phyloP scores from a whole-genome alignment of 2,329 filamentous ascomycete genomes.

The Ophioceras dolichostomum region DNA sequence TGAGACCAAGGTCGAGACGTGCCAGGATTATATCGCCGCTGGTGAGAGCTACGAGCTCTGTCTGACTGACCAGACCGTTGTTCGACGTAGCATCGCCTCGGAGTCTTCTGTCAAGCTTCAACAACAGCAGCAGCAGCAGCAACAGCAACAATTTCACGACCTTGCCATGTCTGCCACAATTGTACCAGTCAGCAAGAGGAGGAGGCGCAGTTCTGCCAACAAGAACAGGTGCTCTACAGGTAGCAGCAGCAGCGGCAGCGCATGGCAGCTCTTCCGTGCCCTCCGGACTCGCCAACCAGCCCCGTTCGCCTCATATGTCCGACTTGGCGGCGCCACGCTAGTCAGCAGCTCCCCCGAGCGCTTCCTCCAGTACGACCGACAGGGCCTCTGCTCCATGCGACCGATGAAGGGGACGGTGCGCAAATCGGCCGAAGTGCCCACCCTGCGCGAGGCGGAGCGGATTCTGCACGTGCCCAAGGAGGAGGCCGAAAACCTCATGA shows the following conservation, averaged over 20 bases:
- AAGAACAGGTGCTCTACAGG: too few species aligned
- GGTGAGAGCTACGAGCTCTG: constrained; percentile 83
- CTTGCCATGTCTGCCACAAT: too few species aligned
- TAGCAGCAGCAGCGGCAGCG: constrained; percentile 10
- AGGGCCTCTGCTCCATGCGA: constrained; percentile 61
- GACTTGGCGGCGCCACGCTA: constrained; percentile 56
- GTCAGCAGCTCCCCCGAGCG: constrained; percentile 81
- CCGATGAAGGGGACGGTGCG: constrained; percentile 97
- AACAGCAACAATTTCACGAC: too few species aligned
- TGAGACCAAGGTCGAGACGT: constrained; percentile 51
- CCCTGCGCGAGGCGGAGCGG: constrained; percentile 56
- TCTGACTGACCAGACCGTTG: constrained; percentile 61
- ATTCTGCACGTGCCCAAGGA: constrained; percentile 78
- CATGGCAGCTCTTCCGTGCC: constrained; percentile 62
- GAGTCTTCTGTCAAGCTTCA: too few species aligned
- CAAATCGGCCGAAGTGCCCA: constrained; percentile 53
- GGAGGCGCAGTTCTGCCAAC: constrained; percentile 1
- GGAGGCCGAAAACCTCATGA: constrained; percentile 94
- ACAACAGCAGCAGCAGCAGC: too few species aligned
- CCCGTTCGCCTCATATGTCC: constrained; percentile 74
- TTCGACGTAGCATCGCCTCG: constrained; percentile 18
- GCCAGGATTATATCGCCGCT: constrained; percentile 59
- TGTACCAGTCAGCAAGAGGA: constrained; percentile 27
- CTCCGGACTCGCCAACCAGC: constrained; percentile 65
- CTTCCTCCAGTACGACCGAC: constrained; percentile 50